Conservation (phyloP, 2,329 filamentous ascomycete species). For the Hymenoscyphus repandus region DNA sequence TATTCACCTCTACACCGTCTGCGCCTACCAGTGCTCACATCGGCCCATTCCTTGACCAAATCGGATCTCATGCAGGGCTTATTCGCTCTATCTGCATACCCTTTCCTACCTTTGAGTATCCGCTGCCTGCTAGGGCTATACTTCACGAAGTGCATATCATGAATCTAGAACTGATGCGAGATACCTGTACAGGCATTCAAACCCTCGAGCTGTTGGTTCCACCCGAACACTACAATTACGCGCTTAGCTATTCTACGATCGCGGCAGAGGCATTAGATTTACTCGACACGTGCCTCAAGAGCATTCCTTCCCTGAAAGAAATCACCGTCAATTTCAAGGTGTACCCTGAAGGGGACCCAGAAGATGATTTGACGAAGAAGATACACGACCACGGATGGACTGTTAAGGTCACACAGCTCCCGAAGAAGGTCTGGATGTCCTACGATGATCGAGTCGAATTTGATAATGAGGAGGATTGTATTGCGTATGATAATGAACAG, state of each 20-base stretch:
- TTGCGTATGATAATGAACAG: conserved; percentile 14
- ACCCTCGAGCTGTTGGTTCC: conserved; percentile 13
- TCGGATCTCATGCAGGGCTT: conserved; percentile 12
- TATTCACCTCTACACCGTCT: background rate
- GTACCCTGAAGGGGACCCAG: conserved; percentile 8
- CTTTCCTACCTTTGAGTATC: conserved; percentile 6
- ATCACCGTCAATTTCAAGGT: conserved; percentile 16
- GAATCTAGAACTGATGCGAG: conserved; percentile 16
- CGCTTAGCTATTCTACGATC: conserved; percentile 6
- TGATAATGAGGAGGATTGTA: conserved; percentile 15
- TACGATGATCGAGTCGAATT: conserved; percentile 12
- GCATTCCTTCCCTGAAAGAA: conserved; percentile 15
- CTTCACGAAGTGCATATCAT: conserved; percentile 13
- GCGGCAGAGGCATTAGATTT: conserved; percentile 15
- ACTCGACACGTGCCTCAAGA: conserved; percentile 16
- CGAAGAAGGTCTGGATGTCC: conserved; percentile 11
- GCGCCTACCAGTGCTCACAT: conserved; percentile 11
- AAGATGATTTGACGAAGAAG: conserved; percentile 9
- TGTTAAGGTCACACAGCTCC: conserved; percentile 15
- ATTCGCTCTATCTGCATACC: conserved; percentile 14
- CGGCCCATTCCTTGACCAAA: conserved; percentile 14
- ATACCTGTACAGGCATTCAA: conserved; percentile 14
- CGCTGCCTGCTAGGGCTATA: conserved; percentile 2
- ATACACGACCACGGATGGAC: conserved; percentile 15
- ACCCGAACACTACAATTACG: background rate